Percentiles rank a stretch among this genome's conserved stretches.
These are phyloP conservation scores for Dentipellis sp. DNA, from an alignment of 768 basidiomycete species.

Conservation along the genomic window DNA sequence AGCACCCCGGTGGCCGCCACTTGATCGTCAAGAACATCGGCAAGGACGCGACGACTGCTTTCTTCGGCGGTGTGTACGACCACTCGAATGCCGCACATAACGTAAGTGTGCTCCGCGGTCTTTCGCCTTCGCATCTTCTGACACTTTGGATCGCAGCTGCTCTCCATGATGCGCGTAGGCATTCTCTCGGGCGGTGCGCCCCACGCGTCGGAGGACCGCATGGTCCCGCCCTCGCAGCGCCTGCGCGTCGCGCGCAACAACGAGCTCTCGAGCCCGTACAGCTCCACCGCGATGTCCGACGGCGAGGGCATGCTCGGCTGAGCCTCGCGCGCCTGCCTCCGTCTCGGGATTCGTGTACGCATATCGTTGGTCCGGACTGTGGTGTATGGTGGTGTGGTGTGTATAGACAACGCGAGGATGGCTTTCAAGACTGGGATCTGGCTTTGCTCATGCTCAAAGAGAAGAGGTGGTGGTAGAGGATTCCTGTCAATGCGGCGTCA, in stretches of 20 bases:
- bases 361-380: too few species aligned
- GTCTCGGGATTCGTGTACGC: too few species aligned
- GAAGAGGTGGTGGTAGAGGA: too few species aligned
- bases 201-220: conserved; percentile 38
- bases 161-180: conserved; percentile 56
- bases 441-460: too few species aligned
- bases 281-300: conserved; percentile 25
- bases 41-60: conserved; percentile 86
- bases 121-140: neutral
- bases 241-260: conserved; percentile 32
- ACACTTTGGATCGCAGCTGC: conserved; percentile 21
- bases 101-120: conserved; percentile 27
- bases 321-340: neutral
- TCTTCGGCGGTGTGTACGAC: conserved; percentile 88
- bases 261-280: conserved; percentile 25
- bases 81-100: conserved; percentile 88
- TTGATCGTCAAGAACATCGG: conserved; percentile 79
- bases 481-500: too few species aligned
- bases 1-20: conserved; percentile 88
- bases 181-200: conserved; percentile 45
- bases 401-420: too few species aligned
- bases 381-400: too few species aligned
- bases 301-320: conserved; percentile 25
- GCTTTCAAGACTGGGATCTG: too few species aligned
- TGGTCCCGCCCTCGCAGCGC: conserved; percentile 40